Evolutionary conservation across 2,329 filamentous ascomycete genomes (phyloP).

Genomic region (Cordyceps cicadae): DNA sequence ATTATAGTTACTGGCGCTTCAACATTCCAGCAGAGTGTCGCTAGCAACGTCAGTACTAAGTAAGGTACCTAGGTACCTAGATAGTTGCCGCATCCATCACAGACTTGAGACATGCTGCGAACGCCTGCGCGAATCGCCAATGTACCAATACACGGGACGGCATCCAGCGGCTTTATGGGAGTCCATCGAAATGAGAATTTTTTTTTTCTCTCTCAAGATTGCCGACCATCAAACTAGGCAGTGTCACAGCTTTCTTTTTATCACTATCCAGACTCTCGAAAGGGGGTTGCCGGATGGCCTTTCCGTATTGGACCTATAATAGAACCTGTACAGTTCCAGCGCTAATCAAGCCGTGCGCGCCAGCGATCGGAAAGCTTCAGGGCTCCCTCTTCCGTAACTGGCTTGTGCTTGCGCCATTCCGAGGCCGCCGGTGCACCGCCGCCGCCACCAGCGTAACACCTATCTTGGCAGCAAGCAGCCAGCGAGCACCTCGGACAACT

Average conservation of each 20-base stretch:
- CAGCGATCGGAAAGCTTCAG: constrained; percentile 8
- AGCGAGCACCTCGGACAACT: no score
- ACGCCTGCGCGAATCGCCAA: neutral
- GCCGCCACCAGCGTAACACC: neutral
- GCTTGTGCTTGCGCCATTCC: neutral
- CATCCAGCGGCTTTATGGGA: neutral
- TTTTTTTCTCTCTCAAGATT: neutral
- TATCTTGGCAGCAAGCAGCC: no score
- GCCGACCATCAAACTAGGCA: neutral
- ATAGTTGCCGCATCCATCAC: constrained; percentile 1
- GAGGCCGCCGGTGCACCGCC: neutral
- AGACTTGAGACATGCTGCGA: neutral
- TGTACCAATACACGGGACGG: neutral
- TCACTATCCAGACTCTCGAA: neutral
- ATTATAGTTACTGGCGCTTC: neutral
- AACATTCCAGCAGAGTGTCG: neutral
- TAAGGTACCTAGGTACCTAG: no score
- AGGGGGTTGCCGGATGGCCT: neutral
- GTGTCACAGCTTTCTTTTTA: neutral
- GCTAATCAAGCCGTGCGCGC: neutral
- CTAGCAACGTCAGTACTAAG: no score
- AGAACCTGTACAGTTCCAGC: neutral
- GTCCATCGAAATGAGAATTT: neutral
- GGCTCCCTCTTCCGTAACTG: neutral
- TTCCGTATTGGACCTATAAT: neutral